Conservation (phyloP, 139 green algal genomes). For the Micractinium conductrix region DNA sequence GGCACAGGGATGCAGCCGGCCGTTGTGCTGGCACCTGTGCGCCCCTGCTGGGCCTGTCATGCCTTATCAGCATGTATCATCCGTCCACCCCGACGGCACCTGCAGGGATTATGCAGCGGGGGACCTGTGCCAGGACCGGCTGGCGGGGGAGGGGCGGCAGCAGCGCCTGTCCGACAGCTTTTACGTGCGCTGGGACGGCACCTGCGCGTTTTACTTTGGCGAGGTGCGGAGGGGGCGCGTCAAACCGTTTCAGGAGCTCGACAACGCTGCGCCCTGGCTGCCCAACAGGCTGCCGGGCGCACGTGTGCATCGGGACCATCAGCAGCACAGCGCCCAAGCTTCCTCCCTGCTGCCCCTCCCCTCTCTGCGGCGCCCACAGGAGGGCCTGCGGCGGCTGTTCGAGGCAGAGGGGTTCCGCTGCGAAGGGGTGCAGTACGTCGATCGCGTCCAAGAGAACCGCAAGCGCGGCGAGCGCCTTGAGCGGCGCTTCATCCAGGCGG, state of each 20-base stretch:
- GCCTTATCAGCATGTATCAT: neutral
- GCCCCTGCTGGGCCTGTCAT: neutral
- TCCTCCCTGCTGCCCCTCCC: too few species aligned
- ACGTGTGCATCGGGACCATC: too few species aligned
- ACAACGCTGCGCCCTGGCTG: neutral
- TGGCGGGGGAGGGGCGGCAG: conserved; percentile 26
- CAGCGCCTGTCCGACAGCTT: conserved; percentile 64
- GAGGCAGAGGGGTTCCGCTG: conserved; percentile 60
- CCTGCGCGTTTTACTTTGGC: conserved; percentile 83
- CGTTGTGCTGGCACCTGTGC: neutral
- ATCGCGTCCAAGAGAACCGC: conserved; percentile 72
- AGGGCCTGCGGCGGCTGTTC: conserved; percentile 61
- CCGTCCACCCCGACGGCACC: too few species aligned
- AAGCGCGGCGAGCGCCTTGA: conserved; percentile 66
- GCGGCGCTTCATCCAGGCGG: conserved; percentile 81
- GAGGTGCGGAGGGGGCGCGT: conserved; percentile 29
- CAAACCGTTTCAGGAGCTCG: neutral
- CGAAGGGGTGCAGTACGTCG: conserved; percentile 51
- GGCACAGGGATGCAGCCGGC: neutral
- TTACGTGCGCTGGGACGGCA: conserved; percentile 86
- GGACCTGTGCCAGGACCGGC: conserved; percentile 70
- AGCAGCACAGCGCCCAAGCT: too few species aligned
- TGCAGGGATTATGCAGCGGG: conserved; percentile 72
- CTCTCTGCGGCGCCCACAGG: too few species aligned
- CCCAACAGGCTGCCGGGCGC: neutral